Evolutionary conservation across 495 filamentous ascomycete genomes (phyloP).

Genomic region (Penicillium roqueforti): DNA sequence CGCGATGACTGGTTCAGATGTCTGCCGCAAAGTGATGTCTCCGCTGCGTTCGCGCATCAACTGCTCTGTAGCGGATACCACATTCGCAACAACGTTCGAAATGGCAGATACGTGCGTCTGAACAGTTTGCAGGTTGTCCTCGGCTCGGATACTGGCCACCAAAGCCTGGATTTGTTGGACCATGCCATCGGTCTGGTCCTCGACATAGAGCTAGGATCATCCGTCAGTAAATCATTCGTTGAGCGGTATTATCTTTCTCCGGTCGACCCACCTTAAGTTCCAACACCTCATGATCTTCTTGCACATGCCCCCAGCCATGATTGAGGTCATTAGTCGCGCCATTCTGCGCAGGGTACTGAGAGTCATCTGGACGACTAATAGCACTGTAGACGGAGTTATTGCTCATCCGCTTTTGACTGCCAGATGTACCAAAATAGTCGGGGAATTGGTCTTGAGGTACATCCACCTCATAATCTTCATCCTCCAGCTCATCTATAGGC

Average conservation of each 20-base stretch:
- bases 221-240: background rate
- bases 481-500: slow-evolving; percentile 66
- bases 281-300: slow-evolving; percentile 57
- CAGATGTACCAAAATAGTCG: slow-evolving; percentile 46
- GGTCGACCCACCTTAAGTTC: slow-evolving; percentile 59
- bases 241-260: background rate
- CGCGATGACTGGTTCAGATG: slow-evolving; percentile 57
- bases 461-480: slow-evolving; percentile 60
- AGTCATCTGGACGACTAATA: slow-evolving; percentile 43
- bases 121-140: slow-evolving; percentile 62
- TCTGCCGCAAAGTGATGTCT: slow-evolving; percentile 47
- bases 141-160: slow-evolving; percentile 70
- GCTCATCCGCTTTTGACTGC: slow-evolving; percentile 45
- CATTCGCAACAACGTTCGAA: slow-evolving; percentile 62
- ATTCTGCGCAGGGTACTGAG: slow-evolving; percentile 29
- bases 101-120: slow-evolving; percentile 68
- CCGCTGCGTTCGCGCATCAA: slow-evolving; percentile 45
- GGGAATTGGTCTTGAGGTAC: slow-evolving; percentile 43
- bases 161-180: slow-evolving; percentile 80
- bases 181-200: slow-evolving; percentile 76
- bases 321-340: slow-evolving; percentile 24
- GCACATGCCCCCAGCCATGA: slow-evolving; percentile 33
- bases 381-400: slow-evolving; percentile 52
- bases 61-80: slow-evolving; percentile 61
- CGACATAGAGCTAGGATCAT: slow-evolving; percentile 62